Base-by-base conservation (phyloP, 2,329 filamentous ascomycete species). In the Venturiaceae sp. region DNA sequence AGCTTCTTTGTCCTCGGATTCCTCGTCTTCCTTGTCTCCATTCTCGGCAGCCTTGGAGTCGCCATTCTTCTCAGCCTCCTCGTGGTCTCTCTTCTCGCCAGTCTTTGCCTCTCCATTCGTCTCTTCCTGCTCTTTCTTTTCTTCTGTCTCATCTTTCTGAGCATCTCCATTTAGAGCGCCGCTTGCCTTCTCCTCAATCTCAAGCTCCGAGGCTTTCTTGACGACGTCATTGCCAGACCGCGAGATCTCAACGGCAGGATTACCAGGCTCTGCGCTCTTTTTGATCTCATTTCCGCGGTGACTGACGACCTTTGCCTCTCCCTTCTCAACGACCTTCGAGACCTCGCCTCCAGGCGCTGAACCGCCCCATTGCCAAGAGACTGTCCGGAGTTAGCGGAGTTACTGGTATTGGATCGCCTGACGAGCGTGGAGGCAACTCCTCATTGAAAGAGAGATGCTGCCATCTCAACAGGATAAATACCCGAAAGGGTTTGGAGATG, bases 201-300 rank as follows among this genome's bases (percentile, higher is more conserved):
- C 76, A 30, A 86, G 72, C 70, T 86, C 83, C 46, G 76, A 80
- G 13, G 83, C 81, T 62, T 76, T 77, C 73, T 86, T 85, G 56
- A 85, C 82, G 21, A 85, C 83, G 67, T 86, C 83, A 64, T 86
- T 84, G 53, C 83, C 83, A 14, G 76, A 73, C 50, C 82, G 76
- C 64, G 76, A 75, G 64, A 86, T 71, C 62, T 80, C 78, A 5
- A 86, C 80, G 33, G 83, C 84, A 2, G 83, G 83, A 62, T 86
- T 82, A 21, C 77, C 76, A 30, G 79, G 77, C 28, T 81, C 77
- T 55, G 81, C 83, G 39, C 82, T 83, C 72, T 83, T 84, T 71
- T 80, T 83, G 68, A 86, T 80, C 30, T 78, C 82, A 68, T 86
- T 87, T 64, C 83, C 83, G 55, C 74, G 74, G 66, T 85, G 79